A percentile compares a stretch with the other conserved stretches of the same genome.
phyloP scores from a whole-genome alignment of 208 protist genomes.

The Trypanosomatidae sp. region DNA sequence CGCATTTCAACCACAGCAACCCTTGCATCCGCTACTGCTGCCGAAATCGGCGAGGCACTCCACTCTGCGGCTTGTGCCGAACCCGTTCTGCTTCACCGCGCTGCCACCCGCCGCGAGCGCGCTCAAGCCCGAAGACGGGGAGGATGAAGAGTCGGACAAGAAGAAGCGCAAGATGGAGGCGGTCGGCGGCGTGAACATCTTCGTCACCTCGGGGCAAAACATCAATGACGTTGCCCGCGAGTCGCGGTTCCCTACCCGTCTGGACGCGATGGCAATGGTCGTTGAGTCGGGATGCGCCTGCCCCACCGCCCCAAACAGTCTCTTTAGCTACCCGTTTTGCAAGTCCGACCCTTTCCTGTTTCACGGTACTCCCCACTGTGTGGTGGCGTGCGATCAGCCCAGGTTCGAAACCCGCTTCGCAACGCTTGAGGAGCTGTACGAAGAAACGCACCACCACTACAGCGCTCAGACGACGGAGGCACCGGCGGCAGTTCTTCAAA shows the following conservation, averaged over 20 bases:
- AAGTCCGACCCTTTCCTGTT: slow-evolving; percentile 89
- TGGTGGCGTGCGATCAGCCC: slow-evolving; percentile 89
- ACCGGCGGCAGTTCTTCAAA: too few species aligned
- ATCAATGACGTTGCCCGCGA: slow-evolving; percentile 84
- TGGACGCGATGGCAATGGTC: slow-evolving; percentile 78
- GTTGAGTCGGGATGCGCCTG: slow-evolving; percentile 77
- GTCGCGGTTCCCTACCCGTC: slow-evolving; percentile 45
- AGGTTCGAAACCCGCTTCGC: slow-evolving; percentile 68
- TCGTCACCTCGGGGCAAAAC: slow-evolving; percentile 87
- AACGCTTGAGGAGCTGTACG: slow-evolving; percentile 36
- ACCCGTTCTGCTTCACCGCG: slow-evolving; percentile 78
- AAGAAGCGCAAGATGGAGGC: slow-evolving; percentile 15
- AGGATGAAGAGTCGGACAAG: slow-evolving; percentile 10
- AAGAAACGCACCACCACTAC: slow-evolving; percentile 22
- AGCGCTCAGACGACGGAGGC: too few species aligned
- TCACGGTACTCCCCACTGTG: slow-evolving; percentile 65
- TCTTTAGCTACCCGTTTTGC: slow-evolving; percentile 92
- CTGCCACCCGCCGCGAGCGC: slow-evolving; percentile 25
- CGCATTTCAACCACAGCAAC: slow-evolving; percentile 92
- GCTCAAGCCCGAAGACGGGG: too few species aligned
- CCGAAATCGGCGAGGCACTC: slow-evolving; percentile 66
- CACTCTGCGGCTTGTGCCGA: slow-evolving; percentile 78
- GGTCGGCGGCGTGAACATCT: slow-evolving; percentile 36
- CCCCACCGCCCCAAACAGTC: slow-evolving; percentile 91
- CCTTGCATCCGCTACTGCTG: slow-evolving; percentile 86